phyloP scores from a whole-genome alignment of 2,329 filamentous ascomycete genomes.

The Cladophialophora exuberans region DNA sequence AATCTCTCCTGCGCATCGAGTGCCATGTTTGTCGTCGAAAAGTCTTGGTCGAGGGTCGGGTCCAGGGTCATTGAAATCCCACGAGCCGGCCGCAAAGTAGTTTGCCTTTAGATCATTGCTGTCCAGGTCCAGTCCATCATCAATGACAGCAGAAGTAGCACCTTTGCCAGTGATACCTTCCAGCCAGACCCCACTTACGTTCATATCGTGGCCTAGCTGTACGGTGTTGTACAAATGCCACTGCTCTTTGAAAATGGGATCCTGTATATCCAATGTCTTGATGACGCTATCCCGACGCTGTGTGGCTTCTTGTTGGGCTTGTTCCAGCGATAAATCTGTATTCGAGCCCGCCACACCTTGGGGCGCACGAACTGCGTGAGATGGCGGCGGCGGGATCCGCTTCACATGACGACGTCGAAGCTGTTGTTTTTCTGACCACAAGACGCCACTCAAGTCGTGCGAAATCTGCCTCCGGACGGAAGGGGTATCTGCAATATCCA shows the following conservation, averaged over 20 bases:
- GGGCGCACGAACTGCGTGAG: constrained; percentile 28
- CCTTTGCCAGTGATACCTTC: constrained; percentile 89
- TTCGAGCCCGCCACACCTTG: constrained; percentile 10
- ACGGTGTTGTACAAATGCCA: constrained; percentile 92
- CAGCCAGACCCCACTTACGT: constrained; percentile 92
- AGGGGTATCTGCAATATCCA: neutral
- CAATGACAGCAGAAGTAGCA: constrained; percentile 88
- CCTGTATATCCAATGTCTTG: constrained; percentile 70
- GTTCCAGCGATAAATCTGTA: constrained; percentile 20
- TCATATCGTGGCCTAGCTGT: constrained; percentile 85
- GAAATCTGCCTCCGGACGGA: constrained; percentile 6
- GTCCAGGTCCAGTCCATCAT: constrained; percentile 95
- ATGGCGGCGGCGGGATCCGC: constrained; percentile 48
- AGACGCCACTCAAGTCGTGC: constrained; percentile 72
- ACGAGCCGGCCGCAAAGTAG: constrained; percentile 90
- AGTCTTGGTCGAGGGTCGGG: constrained; percentile 80
- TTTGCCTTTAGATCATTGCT: constrained; percentile 90
- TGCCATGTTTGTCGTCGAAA: constrained; percentile 85
- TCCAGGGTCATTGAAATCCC: constrained; percentile 89
- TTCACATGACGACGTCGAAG: constrained; percentile 66
- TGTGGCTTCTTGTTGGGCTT: constrained; percentile 52
- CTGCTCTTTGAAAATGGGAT: constrained; percentile 91
- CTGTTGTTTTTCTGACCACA: constrained; percentile 78
- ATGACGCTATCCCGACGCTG: constrained; percentile 65
- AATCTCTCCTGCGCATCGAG: constrained; percentile 91